Conservation (phyloP, 2,329 filamentous ascomycete genomes). For the Fusarium brevicatenulatum region DNA sequence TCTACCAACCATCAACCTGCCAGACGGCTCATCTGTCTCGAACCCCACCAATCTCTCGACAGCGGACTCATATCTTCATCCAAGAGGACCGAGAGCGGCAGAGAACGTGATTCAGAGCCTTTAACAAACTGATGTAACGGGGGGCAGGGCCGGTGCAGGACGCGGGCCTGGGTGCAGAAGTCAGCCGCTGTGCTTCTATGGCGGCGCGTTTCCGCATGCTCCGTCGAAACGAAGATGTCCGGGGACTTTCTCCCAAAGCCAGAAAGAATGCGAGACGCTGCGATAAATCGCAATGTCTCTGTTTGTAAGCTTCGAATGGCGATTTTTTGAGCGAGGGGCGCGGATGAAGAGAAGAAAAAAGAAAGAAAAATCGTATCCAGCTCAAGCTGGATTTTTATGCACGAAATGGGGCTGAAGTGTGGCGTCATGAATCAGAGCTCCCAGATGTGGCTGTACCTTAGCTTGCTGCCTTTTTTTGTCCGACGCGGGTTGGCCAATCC, state of each 20-base stretch:
- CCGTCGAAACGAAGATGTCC: constrained; percentile 71
- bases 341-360: constrained; percentile 55
- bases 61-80: constrained; percentile 91
- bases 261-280: constrained; percentile 47
- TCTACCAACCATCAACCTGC: constrained; percentile 55
- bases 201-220: constrained; percentile 96
- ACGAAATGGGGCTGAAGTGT: constrained; percentile 34
- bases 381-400: constrained; percentile 42
- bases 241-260: constrained; percentile 99
- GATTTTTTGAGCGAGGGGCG: constrained; percentile 98
- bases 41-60: constrained; percentile 42
- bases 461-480: constrained; percentile 28
- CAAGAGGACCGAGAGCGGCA: constrained; percentile 62
- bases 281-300: constrained; percentile 61
- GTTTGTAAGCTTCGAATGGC: constrained; percentile 99
- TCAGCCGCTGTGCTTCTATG: constrained; percentile 99
- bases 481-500: constrained; percentile 39
- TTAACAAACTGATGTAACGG: constrained; percentile 55
- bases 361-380: constrained; percentile 15
- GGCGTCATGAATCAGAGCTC: constrained; percentile 28
- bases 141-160: constrained; percentile 53
- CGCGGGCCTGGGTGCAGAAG: constrained; percentile 70
- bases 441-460: constrained; percentile 24
- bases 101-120: constrained; percentile 39
- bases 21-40: constrained; percentile 14